These are phyloP conservation scores for Erythrobasidium yunnanense DNA, from an alignment of 768 basidiomycete genomes.

Conservation along the genomic window DNA sequence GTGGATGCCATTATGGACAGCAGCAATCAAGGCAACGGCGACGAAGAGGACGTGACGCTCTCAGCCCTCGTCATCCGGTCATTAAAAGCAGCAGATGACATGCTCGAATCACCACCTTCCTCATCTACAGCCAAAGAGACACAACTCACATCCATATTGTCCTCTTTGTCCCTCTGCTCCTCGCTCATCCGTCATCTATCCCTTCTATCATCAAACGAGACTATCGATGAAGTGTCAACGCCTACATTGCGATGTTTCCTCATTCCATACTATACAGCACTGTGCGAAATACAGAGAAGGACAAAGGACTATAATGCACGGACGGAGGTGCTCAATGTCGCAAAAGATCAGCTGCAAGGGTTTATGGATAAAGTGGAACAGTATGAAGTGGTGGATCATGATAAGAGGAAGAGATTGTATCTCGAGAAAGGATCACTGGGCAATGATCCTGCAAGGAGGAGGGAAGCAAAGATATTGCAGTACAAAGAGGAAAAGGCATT, in stretches of 20 bases:
- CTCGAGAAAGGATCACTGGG: constrained; percentile 43
- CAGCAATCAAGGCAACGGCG: no score
- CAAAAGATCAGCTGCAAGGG: constrained; percentile 48
- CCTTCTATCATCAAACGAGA: constrained; percentile 74
- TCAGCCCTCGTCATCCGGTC: not conserved
- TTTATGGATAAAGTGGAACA: constrained; percentile 44
- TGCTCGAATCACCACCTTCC: not conserved
- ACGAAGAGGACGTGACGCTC: not conserved
- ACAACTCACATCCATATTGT: constrained; percentile 40
- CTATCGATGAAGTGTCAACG: constrained; percentile 69
- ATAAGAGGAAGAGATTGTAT: constrained; percentile 46
- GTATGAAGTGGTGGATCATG: constrained; percentile 57
- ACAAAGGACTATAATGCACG: constrained; percentile 54
- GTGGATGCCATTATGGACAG: no score
- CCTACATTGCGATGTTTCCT: constrained; percentile 63
- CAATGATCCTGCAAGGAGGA: constrained; percentile 56
- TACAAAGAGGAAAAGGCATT: constrained; percentile 78
- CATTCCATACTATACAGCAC: constrained; percentile 58
- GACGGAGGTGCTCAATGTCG: constrained; percentile 49
- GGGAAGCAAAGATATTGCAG: constrained; percentile 84
- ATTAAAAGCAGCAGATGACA: no score
- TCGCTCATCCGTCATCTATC: constrained; percentile 53
- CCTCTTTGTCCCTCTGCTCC: constrained; percentile 51
- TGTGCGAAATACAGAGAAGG: constrained; percentile 54
- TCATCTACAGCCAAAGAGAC: not conserved